Evolutionary conservation across 169 alveolate species (phyloP).

Genomic region (Plasmodium gonderi): DNA sequence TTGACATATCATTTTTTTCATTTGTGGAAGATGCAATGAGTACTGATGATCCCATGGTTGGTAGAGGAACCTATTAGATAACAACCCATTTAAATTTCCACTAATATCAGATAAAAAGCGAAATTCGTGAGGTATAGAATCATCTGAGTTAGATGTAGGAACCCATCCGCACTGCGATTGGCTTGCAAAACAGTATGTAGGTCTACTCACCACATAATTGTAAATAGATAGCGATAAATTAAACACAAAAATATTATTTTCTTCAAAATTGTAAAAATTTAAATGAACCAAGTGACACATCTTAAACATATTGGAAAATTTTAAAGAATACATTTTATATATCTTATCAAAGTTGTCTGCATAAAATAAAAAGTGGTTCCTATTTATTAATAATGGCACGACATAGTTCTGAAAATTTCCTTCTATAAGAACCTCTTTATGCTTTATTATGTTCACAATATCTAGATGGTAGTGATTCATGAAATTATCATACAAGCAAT

Average conservation of each 20-base stretch:
- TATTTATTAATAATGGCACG: neutral
- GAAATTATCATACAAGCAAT: conserved; percentile 11
- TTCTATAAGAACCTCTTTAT: conserved; percentile 3
- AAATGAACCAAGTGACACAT: conserved; percentile 1
- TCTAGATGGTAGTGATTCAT: conserved; percentile 9
- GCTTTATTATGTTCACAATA: conserved; percentile 16
- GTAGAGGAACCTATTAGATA: neutral
- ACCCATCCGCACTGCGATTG: neutral
- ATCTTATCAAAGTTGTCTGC: neutral
- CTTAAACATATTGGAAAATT: conserved; percentile 11
- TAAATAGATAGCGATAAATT: neutral
- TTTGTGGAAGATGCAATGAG: neutral
- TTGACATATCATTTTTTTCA: neutral
- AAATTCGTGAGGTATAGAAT: neutral
- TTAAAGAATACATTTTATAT: neutral
- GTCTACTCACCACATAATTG: conserved; percentile 6
- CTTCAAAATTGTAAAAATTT: neutral
- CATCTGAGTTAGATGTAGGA: neutral
- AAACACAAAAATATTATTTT: neutral
- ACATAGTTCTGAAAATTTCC: conserved; percentile 40
- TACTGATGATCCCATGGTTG: neutral
- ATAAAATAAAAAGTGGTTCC: conserved; percentile 19
- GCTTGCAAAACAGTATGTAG: neutral
- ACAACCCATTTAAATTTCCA: neutral
- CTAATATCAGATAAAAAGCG: neutral